Percentiles rank a stretch among this genome's conserved stretches.
Evolutionary conservation across 2,329 filamentous ascomycete species (phyloP).

Genomic region (Calonectria pteridis): DNA sequence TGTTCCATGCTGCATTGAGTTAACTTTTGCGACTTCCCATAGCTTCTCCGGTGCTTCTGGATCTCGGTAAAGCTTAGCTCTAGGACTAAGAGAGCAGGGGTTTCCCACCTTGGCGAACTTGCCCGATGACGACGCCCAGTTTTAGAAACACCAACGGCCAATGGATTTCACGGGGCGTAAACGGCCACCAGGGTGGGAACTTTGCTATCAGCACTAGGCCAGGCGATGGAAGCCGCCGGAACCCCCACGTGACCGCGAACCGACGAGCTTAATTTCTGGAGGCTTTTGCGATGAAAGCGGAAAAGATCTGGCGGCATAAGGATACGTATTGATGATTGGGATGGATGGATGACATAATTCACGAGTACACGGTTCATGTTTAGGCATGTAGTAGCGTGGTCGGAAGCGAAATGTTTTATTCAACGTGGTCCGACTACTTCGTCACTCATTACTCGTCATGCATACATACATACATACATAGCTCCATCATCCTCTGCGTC

Average conservation of each 20-base stretch:
- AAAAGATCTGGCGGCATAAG: neutral
- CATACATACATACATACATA: neutral
- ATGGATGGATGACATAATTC: neutral
- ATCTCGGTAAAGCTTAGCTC: neutral
- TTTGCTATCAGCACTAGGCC: neutral
- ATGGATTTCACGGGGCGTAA: neutral
- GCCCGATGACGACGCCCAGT: neutral
- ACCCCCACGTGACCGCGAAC: neutral
- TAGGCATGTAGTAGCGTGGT: neutral
- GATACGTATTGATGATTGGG: neutral
- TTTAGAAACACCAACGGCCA: neutral
- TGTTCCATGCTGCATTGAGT: neutral
- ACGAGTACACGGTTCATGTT: neutral
- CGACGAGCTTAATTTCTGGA: neutral
- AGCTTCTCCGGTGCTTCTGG: neutral
- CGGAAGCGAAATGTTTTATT: neutral
- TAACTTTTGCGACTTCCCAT: neutral
- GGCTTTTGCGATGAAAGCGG: neutral
- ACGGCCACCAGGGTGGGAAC: neutral
- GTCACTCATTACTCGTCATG: neutral
- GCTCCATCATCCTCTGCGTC: neutral
- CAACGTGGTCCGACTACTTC: neutral
- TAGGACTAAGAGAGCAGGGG: neutral
- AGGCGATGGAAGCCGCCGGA: neutral
- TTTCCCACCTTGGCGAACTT: neutral